phyloP scores from a whole-genome alignment of 352 stramenopile species.

The Phytophthora constricta region DNA sequence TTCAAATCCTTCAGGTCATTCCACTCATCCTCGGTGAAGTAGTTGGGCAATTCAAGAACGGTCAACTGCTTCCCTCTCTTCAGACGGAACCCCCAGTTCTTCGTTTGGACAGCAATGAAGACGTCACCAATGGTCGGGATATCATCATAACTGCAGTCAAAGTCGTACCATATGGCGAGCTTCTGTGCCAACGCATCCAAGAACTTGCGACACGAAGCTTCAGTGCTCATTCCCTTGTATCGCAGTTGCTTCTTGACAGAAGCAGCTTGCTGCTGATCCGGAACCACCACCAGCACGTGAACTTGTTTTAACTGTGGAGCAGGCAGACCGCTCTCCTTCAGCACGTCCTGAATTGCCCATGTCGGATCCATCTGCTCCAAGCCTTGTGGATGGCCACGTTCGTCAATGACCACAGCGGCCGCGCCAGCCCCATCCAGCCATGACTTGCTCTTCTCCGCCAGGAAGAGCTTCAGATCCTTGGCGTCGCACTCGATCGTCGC shows the following conservation, averaged over 20 bases:
- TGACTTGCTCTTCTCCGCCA: too few species aligned
- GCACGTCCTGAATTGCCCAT: too few species aligned
- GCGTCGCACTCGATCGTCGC: too few species aligned
- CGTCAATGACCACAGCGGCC: too few species aligned
- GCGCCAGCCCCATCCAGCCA: too few species aligned
- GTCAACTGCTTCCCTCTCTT: slow-evolving; percentile 13
- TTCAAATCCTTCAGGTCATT: slow-evolving; percentile 10
- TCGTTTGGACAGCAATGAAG: slow-evolving; percentile 13
- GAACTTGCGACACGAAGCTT: slow-evolving; percentile 26
- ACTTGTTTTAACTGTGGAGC: too few species aligned
- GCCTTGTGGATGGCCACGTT: too few species aligned
- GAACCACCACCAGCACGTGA: too few species aligned
- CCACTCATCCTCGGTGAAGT: slow-evolving; percentile 18
- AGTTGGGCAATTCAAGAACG: slow-evolving; percentile 1
- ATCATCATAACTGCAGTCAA: slow-evolving; percentile 17
- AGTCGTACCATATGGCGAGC: slow-evolving; percentile 17
- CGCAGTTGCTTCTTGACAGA: slow-evolving; percentile 24
- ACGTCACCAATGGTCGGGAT: slow-evolving; percentile 27
- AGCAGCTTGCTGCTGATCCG: too few species aligned
- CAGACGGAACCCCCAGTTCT: slow-evolving; percentile 17
- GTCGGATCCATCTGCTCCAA: too few species aligned
- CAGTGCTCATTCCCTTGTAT: slow-evolving; percentile 34
- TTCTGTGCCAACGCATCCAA: slow-evolving; percentile 26
- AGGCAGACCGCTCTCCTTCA: too few species aligned
- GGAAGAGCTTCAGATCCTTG: too few species aligned